Percentiles rank a stretch among this genome's conserved stretches.
Evolutionary conservation across 2,329 filamentous ascomycete species (phyloP).

Genomic region (Lasiodiplodia sp.): DNA sequence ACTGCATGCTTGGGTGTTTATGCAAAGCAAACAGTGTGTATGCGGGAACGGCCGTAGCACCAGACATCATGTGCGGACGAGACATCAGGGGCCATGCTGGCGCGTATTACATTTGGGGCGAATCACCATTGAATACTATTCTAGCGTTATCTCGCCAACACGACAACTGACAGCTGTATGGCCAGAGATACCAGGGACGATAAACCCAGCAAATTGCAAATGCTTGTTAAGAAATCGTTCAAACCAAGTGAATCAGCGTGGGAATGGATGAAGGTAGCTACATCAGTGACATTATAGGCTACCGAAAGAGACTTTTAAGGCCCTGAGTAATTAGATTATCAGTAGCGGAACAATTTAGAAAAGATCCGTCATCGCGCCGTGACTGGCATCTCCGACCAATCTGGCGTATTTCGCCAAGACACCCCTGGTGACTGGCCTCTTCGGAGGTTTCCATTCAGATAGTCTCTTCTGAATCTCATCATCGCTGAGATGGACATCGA

Average conservation of each 20-base stretch:
- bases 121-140: background rate
- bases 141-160: background rate
- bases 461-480: slow-evolving; percentile 73
- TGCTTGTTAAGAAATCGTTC: background rate
- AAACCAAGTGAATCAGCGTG: background rate
- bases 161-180: background rate
- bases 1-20: background rate
- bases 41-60: background rate
- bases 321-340: background rate
- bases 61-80: background rate
- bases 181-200: background rate
- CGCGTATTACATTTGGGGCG: background rate
- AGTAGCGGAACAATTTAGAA: slow-evolving; percentile 54
- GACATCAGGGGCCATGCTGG: background rate
- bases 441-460: slow-evolving; percentile 73
- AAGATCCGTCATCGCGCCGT: slow-evolving; percentile 87
- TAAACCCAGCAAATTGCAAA: background rate
- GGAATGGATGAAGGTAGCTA: background rate
- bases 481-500: slow-evolving; percentile 75
- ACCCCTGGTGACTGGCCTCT: slow-evolving; percentile 77
- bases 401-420: slow-evolving; percentile 88
- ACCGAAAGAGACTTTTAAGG: background rate
- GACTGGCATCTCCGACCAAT: slow-evolving; percentile 88
- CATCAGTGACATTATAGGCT: background rate
- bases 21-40: slow-evolving; percentile 9